Conservation (phyloP, 352 stramenopile species). For the Globisporangium okanoganense region DNA sequence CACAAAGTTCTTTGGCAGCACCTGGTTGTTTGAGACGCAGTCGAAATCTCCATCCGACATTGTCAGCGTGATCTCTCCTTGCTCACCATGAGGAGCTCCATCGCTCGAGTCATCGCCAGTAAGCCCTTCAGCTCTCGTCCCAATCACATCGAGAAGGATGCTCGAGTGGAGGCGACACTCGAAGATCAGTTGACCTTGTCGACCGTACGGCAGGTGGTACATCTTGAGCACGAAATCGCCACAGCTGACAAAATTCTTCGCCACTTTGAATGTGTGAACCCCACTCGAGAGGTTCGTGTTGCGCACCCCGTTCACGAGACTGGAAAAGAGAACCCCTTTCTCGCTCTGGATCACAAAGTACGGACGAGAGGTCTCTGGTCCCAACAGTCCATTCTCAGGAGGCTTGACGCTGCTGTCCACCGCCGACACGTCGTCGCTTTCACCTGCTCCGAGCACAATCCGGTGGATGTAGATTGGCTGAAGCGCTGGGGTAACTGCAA, state of each 20-base stretch:
- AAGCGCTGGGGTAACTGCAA: slow-evolving; percentile 62
- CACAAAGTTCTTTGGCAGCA: slow-evolving; percentile 61
- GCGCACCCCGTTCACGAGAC: slow-evolving; percentile 77
- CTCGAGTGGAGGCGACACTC: slow-evolving; percentile 70
- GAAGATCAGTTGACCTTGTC: slow-evolving; percentile 79
- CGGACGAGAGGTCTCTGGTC: slow-evolving; percentile 40
- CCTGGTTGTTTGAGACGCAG: slow-evolving; percentile 67
- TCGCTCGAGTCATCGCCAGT: slow-evolving; percentile 18
- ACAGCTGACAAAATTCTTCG: slow-evolving; percentile 54
- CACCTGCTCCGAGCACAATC: slow-evolving; percentile 48
- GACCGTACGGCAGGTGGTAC: slow-evolving; percentile 86
- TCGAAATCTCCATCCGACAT: slow-evolving; percentile 80
- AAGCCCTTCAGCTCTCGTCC: slow-evolving; percentile 9
- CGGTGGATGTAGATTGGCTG: slow-evolving; percentile 78
- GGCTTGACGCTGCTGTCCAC: slow-evolving; percentile 4
- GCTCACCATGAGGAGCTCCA: slow-evolving; percentile 17
- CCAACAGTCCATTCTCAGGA: slow-evolving; percentile 8
- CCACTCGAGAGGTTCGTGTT: slow-evolving; percentile 55
- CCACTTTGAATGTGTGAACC: slow-evolving; percentile 62
- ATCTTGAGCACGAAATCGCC: slow-evolving; percentile 78
- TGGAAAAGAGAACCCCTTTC: slow-evolving; percentile 84
- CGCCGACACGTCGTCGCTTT: slow-evolving; percentile 15
- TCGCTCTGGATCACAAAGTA: slow-evolving; percentile 88
- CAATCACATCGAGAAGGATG: slow-evolving; percentile 61
- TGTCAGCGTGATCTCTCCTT: slow-evolving; percentile 43